A percentile compares a stretch with the other conserved stretches of the same genome.
These are phyloP conservation scores for Neofusicoccum umdonicola DNA, from an alignment of 2,329 filamentous ascomycete species.

Conservation along the genomic window DNA sequence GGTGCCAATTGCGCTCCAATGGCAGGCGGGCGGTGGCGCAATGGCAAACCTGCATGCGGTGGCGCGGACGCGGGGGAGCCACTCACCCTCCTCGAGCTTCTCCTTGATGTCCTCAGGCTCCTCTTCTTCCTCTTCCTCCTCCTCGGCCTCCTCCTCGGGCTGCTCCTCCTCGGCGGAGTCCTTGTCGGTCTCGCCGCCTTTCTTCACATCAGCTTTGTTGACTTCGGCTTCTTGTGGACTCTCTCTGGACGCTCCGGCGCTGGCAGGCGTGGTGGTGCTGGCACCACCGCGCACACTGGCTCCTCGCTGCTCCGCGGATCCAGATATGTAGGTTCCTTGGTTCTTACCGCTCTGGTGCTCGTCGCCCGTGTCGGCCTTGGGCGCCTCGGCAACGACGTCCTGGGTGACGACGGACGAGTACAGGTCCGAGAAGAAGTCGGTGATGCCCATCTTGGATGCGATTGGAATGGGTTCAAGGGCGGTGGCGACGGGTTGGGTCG, in stretches of 20 bases:
- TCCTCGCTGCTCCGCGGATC: conserved; percentile 30
- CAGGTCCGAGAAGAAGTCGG: conserved; percentile 63
- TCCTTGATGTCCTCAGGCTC: conserved; percentile 85
- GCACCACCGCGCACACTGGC: conserved; percentile 37
- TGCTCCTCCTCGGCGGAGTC: conserved; percentile 52
- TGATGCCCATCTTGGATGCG: conserved; percentile 54
- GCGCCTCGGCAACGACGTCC: conserved; percentile 46
- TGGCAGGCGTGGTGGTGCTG: conserved; percentile 35
- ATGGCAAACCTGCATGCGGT: not conserved
- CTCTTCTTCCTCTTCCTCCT: conserved; percentile 76
- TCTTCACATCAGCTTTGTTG: conserved; percentile 27
- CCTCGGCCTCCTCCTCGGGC: conserved; percentile 64
- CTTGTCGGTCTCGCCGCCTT: conserved; percentile 41
- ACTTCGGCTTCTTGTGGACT: conserved; percentile 33
- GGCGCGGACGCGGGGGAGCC: not conserved
- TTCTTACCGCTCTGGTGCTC: conserved; percentile 39
- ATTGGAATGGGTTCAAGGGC: not conserved
- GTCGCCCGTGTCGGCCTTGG: conserved; percentile 30
- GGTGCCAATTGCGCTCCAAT: not conserved
- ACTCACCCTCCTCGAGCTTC: conserved; percentile 86
- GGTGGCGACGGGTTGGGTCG: not conserved
- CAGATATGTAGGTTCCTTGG: conserved; percentile 26
- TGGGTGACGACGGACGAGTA: conserved; percentile 61
- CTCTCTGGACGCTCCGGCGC: conserved; percentile 44
- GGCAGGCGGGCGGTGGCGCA: not conserved